phyloP scores from a whole-genome alignment of 2,329 filamentous ascomycete genomes.

The Alternaria rosae region DNA sequence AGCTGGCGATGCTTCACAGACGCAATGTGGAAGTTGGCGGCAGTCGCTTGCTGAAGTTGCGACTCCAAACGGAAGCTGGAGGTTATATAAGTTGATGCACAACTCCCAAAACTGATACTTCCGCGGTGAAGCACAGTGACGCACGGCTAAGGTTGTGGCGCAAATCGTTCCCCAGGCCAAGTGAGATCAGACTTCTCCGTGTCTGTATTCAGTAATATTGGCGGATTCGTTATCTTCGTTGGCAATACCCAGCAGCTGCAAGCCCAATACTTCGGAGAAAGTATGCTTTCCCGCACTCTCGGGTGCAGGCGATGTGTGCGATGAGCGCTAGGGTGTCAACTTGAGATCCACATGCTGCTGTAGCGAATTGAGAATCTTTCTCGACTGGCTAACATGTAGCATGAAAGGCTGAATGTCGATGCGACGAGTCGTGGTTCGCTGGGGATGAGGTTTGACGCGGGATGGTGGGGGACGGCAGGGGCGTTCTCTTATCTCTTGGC shows the following conservation, averaged over 20 bases:
- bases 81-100: slow-evolving; percentile 36
- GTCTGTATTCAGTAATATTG: slow-evolving; percentile 20
- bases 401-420: slow-evolving; percentile 26
- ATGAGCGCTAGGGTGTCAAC: slow-evolving; percentile 27
- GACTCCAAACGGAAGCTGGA: slow-evolving; percentile 21
- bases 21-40: slow-evolving; percentile 12
- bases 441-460: slow-evolving; percentile 29
- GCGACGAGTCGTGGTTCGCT: slow-evolving; percentile 24
- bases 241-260: slow-evolving; percentile 17
- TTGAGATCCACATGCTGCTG: slow-evolving; percentile 12
- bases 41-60: slow-evolving; percentile 26
- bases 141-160: slow-evolving; percentile 33
- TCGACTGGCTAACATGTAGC: slow-evolving; percentile 7
- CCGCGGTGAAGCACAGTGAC: slow-evolving; percentile 45
- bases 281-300: slow-evolving; percentile 19
- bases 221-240: slow-evolving; percentile 39
- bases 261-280: slow-evolving; percentile 23
- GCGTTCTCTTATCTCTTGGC: slow-evolving; percentile 50
- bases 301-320: slow-evolving; percentile 16
- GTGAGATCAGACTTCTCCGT: slow-evolving; percentile 33
- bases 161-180: slow-evolving; percentile 32
- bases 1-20: slow-evolving; percentile 12
- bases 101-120: slow-evolving; percentile 35
- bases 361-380: slow-evolving; percentile 18
- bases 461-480: slow-evolving; percentile 43